Evolutionary conservation across 331 rosid species (phyloP).

Genomic region (Quercus tomentella): DNA sequence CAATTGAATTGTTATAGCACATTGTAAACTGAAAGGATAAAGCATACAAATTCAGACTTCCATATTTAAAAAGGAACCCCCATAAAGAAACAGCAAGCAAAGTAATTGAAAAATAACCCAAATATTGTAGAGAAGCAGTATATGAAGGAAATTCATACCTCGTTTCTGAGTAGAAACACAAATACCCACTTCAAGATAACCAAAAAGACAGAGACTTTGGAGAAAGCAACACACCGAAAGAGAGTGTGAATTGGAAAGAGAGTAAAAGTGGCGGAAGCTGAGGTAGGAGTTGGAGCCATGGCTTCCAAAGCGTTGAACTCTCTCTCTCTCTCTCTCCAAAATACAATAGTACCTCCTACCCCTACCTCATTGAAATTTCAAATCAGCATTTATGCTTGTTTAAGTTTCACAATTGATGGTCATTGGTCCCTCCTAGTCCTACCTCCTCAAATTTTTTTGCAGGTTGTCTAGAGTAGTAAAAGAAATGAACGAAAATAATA

Average conservation of each 20-base stretch:
- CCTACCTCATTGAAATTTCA: too few species aligned
- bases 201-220: background rate
- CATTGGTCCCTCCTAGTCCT: too few species aligned
- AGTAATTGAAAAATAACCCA: background rate
- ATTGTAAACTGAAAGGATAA: background rate
- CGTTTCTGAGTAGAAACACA: conserved; percentile 75
- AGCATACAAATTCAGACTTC: background rate
- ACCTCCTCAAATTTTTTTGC: too few species aligned
- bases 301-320: conserved; percentile 90
- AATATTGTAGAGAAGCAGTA: background rate
- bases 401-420: too few species aligned
- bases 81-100: background rate
- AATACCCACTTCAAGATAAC: background rate
- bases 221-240: conserved; percentile 40
- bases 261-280: conserved; percentile 81
- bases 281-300: conserved; percentile 82
- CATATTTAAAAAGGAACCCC: background rate
- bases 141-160: conserved; percentile 32
- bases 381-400: too few species aligned
- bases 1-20: background rate
- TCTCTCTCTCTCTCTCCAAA: conserved; percentile 7
- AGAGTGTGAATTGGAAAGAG: conserved; percentile 70
- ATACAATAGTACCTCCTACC: too few species aligned
- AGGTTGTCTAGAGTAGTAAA: too few species aligned
- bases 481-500: too few species aligned